Evolutionary conservation across 225 moss, liverwort and hornwort species (phyloP).

Genomic region (Ulota crispa): DNA sequence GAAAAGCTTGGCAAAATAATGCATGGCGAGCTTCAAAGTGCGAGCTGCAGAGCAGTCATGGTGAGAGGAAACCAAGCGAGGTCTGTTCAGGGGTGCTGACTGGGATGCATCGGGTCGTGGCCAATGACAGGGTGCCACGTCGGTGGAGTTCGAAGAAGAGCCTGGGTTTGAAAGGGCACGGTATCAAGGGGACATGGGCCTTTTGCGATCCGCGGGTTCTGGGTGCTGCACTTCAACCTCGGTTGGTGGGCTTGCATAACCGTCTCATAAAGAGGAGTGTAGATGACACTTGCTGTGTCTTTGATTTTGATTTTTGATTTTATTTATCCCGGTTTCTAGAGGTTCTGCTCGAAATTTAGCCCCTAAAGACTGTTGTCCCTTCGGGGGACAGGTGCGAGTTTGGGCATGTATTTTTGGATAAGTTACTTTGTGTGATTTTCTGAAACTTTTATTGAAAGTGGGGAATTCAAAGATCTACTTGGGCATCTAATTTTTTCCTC

Average conservation of each 20-base stretch:
- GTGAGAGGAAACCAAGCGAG: not conserved
- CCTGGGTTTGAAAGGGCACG: slow-evolving; percentile 37
- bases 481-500: too few species aligned
- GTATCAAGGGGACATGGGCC: slow-evolving; percentile 17
- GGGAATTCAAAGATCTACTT: too few species aligned
- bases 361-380: too few species aligned
- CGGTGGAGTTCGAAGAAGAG: not conserved
- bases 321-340: too few species aligned
- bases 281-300: not conserved
- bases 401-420: too few species aligned
- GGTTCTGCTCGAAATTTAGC: too few species aligned
- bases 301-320: not conserved
- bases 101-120: not conserved
- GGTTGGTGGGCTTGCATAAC: not conserved
- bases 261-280: not conserved
- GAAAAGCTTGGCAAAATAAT: not conserved
- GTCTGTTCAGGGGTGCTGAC: not conserved
- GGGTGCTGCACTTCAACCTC: not conserved
- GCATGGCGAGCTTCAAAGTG: not conserved
- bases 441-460: too few species aligned
- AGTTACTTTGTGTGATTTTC: too few species aligned
- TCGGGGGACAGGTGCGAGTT: too few species aligned
- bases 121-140: slow-evolving; percentile 13
- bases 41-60: slow-evolving; percentile 2
- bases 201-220: slow-evolving; percentile 26